Conservation (phyloP, 805 yeast species). For the Jamesozyma spencerorum region DNA sequence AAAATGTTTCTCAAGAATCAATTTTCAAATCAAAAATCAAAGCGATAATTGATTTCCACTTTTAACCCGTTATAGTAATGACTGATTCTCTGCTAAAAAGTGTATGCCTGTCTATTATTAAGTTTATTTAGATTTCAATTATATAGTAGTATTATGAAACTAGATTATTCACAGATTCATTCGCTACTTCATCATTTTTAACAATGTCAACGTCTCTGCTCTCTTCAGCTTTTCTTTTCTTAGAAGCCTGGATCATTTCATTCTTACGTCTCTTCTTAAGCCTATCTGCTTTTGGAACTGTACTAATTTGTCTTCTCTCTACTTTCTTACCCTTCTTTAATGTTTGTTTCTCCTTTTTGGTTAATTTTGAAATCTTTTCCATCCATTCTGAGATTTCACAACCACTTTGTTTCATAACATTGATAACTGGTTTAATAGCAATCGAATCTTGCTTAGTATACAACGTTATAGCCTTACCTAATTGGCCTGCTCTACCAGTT, state of each 20-base stretch:
- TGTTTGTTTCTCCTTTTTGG: conserved; percentile 51
- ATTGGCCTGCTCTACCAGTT: conserved; percentile 90
- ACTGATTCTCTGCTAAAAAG: too few species aligned
- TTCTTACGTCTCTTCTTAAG: conserved; percentile 51
- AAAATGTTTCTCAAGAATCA: too few species aligned
- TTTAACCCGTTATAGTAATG: background rate
- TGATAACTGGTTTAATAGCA: conserved; percentile 73
- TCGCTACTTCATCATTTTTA: background rate
- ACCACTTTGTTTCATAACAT: conserved; percentile 94
- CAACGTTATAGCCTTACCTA: conserved; percentile 82
- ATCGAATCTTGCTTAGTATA: conserved; percentile 82
- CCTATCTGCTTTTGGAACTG: conserved; percentile 65
- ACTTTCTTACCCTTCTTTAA: conserved; percentile 42
- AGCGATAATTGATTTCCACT: background rate
- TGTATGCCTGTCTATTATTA: background rate
- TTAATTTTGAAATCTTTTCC: conserved; percentile 56
- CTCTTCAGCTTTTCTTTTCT: conserved; percentile 39
- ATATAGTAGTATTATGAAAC: too few species aligned
- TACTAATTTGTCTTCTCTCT: conserved; percentile 68
- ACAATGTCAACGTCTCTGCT: background rate
- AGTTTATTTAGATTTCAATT: too few species aligned
- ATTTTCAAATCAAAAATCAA: too few species aligned
- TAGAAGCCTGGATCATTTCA: conserved; percentile 72
- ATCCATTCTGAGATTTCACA: conserved; percentile 71
- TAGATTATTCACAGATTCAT: too few species aligned